Base-by-base conservation (phyloP, 352 stramenopile genomes). In the Phytophthora kernoviae region DNA sequence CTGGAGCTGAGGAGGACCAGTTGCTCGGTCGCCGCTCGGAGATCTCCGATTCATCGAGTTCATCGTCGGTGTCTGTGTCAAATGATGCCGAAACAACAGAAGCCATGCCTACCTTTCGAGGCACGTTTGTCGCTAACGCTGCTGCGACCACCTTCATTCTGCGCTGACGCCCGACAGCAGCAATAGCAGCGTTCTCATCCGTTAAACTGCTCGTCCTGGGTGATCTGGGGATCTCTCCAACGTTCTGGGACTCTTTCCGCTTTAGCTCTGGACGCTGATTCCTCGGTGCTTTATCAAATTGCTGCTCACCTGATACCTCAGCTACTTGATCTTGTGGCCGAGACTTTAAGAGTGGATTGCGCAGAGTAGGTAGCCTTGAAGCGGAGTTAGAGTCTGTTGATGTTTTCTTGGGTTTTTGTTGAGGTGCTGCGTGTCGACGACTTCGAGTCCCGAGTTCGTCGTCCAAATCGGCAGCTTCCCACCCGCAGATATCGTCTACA, bases 381-480 rank as follows among this genome's bases (percentile, higher is more conserved):
- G 18, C 20, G 24, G 39, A 39, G 12, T 48, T 58, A 12, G 32
- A 54, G 47, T 30, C 22, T 4, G 22, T 10, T 8, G 44, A 14
- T 4, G 34, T n/a, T 32, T 62, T 64, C 33, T 59, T 30, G 1
- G 15, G 21, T 12, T 43, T 57, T 30, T 5, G 33, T 50, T 43
- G 30, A 47, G n/a, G 9, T 21, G 3, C 6, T 34, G 2, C 14
- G 2, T 34, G 54, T 10, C 54, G 40, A 4, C 24, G 20, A 36
- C 22, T 12, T 34, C 24, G 41, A 26, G 14, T 30, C 8, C 52
- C n/a, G 11, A 70, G 30, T 6, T 65, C 30, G 10, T 66, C 61
- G 26, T 68, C 66, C 9, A 68, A 62, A 27, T 71, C 62, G 7
- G 10, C 46, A 15, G n/a, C 52, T 37, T 40, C 66, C 66, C 66